Percentiles rank a stretch among this genome's conserved stretches.
phyloP scores from a whole-genome alignment of 2,329 filamentous ascomycete genomes.

The Sclerotinia borealis region DNA sequence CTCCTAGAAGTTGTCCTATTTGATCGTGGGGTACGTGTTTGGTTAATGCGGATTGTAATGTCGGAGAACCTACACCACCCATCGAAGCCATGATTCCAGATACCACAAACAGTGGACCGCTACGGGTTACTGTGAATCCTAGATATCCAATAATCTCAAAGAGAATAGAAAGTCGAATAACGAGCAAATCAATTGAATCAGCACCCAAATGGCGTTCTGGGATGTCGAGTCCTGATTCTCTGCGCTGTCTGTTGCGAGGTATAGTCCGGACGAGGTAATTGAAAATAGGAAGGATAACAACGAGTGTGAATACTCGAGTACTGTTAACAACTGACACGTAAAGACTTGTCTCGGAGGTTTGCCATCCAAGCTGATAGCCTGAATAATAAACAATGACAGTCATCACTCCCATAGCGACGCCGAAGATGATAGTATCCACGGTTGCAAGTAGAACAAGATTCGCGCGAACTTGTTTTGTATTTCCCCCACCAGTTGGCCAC shows the following conservation, averaged over 20 bases:
- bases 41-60: conserved; percentile 75
- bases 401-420: conserved; percentile 72
- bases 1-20: conserved; percentile 83
- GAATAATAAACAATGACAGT: conserved; percentile 82
- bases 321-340: conserved; percentile 78
- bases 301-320: conserved; percentile 65
- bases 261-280: conserved; percentile 64
- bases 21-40: conserved; percentile 83
- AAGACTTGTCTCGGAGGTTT: conserved; percentile 68
- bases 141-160: conserved; percentile 71
- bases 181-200: conserved; percentile 68
- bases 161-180: conserved; percentile 68
- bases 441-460: conserved; percentile 79
- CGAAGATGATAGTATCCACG: conserved; percentile 77
- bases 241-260: conserved; percentile 24
- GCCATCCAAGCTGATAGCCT: conserved; percentile 76
- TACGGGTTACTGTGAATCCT: conserved; percentile 65
- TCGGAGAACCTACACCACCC: conserved; percentile 80
- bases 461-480: conserved; percentile 52
- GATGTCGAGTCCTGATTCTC: conserved; percentile 57
- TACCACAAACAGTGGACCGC: conserved; percentile 58
- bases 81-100: conserved; percentile 69
- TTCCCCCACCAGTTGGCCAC: conserved; percentile 62
- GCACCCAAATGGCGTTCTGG: conserved; percentile 48
- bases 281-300: conserved; percentile 68